Evolutionary conservation across 441 rosid genomes (phyloP), one percentile per base, ranked within the genome.

Genomic region (Melastoma candidum): DNA sequence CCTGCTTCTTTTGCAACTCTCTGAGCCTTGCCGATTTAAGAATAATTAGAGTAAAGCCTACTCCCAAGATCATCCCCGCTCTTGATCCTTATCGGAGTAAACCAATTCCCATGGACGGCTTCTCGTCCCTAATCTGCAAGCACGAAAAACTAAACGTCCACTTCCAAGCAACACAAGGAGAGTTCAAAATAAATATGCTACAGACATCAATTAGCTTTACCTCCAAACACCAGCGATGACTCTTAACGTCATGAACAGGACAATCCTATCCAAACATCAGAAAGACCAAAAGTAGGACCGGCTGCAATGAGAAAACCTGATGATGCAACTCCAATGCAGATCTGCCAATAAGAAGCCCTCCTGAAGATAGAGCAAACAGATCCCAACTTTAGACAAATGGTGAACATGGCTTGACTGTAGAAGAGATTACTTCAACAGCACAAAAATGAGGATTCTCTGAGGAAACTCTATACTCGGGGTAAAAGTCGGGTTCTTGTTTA

Each of bases 281-380:
- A 74, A 57, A 93, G 95, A 48, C 96, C 86, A 70, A 58, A 84
- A 2, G 64, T 58, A 56, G 97, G 88, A 71, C 86, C 85, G 51
- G 86, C 82, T 70, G 69, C 54, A 59, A 81, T 59, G 54, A 93
- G 68, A 68, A 88, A 84, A 32, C 68, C 58, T 7, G 87, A 81
- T 44, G 98, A 81, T 71, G 81, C 52, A 39, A 84, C 47, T 46
- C 87, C 83, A 11, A 74, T 81, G 44, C 86, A 63, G 36, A 84
- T 81, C 97, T 88, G 36, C 88, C 84, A 58, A 88, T 77, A 64
- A 93, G 95, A 72, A 88, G 92, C 56, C 97, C 88, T 49, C 98
- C 97, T 88, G 71, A 59, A 67, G 36, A 7, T 29, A 29, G 3
- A 29, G 36, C 36, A 29, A 29, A 29, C 36, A 29, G 36, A 29